A percentile compares a stretch with the other conserved stretches of the same genome.
Conservation (phyloP, 1,284 basidiomycete species). For the Sporisorium scitamineum region DNA sequence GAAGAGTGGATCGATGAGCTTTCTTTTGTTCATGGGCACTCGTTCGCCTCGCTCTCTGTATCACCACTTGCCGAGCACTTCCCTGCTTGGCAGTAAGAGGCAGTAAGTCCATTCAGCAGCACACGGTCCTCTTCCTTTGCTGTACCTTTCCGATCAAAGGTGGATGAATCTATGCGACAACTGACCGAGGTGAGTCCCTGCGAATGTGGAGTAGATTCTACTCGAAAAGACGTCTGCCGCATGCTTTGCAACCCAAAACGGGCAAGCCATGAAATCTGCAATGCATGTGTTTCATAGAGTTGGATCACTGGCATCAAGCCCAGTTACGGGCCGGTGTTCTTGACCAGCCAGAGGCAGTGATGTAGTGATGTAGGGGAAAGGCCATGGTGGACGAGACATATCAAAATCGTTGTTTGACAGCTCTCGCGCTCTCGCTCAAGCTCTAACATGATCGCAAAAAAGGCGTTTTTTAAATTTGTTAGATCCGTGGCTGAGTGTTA, state of each 20-base stretch:
- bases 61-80: too few species aligned
- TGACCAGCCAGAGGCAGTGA: not conserved
- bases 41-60: not conserved
- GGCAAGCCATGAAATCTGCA: constrained; percentile 2
- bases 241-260: constrained; percentile 14
- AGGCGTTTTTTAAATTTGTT: not conserved
- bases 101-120: too few species aligned
- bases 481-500: not conserved
- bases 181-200: not conserved
- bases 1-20: constrained; percentile 2
- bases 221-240: constrained; percentile 3
- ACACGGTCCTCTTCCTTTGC: not conserved
- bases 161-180: too few species aligned
- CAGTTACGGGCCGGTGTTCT: not conserved
- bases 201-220: constrained; percentile 31
- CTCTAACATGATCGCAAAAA: not conserved
- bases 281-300: constrained; percentile 22
- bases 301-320: not conserved
- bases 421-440: constrained; percentile 10
- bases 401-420: constrained; percentile 29
- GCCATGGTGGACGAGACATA: constrained; percentile 22
- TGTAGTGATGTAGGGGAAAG: not conserved
- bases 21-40: not conserved
- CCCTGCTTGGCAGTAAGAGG: not conserved
- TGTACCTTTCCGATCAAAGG: not conserved